A percentile compares a stretch with the other conserved stretches of the same genome.
Conservation (phyloP, 768 basidiomycete species). For the Hydnum rufescens region DNA sequence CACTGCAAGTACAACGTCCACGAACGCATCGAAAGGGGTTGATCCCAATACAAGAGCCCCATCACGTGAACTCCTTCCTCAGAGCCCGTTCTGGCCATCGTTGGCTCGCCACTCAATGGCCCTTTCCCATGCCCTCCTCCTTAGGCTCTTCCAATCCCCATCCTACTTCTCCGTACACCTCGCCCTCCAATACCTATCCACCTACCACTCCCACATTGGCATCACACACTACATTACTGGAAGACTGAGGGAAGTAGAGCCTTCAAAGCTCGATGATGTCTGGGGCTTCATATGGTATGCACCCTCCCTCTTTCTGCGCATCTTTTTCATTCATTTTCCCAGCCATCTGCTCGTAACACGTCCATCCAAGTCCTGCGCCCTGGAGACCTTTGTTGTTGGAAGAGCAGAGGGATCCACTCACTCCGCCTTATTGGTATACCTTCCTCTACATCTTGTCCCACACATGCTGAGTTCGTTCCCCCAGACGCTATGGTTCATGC, state of each 20-base stretch:
- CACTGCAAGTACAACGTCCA: constrained; percentile 35
- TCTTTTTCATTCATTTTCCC: constrained; percentile 10
- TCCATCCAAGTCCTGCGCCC: constrained; percentile 75
- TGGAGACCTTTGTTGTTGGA: constrained; percentile 87
- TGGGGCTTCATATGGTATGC: constrained; percentile 79
- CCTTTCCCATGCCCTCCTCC: constrained; percentile 43
- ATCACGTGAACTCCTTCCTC: too few species aligned
- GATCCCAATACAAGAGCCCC: constrained; percentile 68
- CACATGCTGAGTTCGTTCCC: constrained; percentile 10
- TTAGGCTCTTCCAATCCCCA: constrained; percentile 81
- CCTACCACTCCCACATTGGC: constrained; percentile 68
- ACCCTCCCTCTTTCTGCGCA: constrained; percentile 8
- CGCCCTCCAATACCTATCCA: constrained; percentile 67
- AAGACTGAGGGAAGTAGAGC: constrained; percentile 46
- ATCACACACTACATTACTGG: constrained; percentile 79
- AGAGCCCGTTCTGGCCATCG: too few species aligned
- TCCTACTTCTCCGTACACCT: constrained; percentile 89
- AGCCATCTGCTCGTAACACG: constrained; percentile 91
- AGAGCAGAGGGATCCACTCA: constrained; percentile 81
- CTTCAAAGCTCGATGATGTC: constrained; percentile 55
- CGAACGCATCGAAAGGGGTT: constrained; percentile 63
- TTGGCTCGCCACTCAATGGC: not conserved
- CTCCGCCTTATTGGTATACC: constrained; percentile 77
- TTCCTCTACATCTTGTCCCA: constrained; percentile 6
- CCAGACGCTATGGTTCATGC: constrained; percentile 97